These are phyloP conservation scores for Fusarium albidum DNA, from an alignment of 2,329 filamentous ascomycete species.

Conservation along the genomic window DNA sequence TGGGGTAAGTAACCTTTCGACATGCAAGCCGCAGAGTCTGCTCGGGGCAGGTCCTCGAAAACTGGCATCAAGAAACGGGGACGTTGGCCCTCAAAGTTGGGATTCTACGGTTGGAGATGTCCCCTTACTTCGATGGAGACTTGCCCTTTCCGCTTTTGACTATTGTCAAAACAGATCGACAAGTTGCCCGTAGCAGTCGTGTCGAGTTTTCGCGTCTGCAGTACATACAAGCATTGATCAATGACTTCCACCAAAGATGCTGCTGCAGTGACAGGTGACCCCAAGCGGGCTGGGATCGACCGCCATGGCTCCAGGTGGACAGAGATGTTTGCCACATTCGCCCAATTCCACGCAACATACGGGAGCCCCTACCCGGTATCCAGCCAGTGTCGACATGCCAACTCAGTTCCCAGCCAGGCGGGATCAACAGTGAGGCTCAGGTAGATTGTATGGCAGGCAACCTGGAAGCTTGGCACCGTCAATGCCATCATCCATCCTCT, in stretches of 20 bases:
- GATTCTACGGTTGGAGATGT: slow-evolving; percentile 11
- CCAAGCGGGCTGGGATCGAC: slow-evolving; percentile 36
- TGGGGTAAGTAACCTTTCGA: slow-evolving; percentile 27
- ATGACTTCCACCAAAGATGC: slow-evolving; percentile 29
- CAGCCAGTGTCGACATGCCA: slow-evolving; percentile 28
- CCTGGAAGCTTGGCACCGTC: no score
- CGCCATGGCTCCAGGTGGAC: slow-evolving; percentile 23
- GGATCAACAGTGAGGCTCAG: slow-evolving; percentile 22
- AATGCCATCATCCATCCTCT: no score
- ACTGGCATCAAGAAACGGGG: slow-evolving; percentile 1
- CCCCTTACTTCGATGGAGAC: slow-evolving; percentile 9
- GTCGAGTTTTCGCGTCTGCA: slow-evolving; percentile 14
- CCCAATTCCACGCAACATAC: slow-evolving; percentile 25
- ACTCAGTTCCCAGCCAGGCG: slow-evolving; percentile 23
- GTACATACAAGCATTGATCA: slow-evolving; percentile 18
- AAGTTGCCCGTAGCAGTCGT: slow-evolving; percentile 11
- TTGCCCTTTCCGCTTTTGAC: slow-evolving; percentile 5
- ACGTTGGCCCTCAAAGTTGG: slow-evolving; percentile 2
- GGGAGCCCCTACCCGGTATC: slow-evolving; percentile 4
- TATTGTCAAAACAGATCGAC: slow-evolving; percentile 34
- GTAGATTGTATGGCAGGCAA: neutral
- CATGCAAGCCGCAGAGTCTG: slow-evolving; percentile 21
- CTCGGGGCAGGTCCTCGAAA: slow-evolving; percentile 18
- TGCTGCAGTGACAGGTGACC: slow-evolving; percentile 25
- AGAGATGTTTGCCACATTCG: slow-evolving; percentile 36